phyloP scores from a whole-genome alignment of 2,329 filamentous ascomycete genomes.

The Microsporum audouinii region DNA sequence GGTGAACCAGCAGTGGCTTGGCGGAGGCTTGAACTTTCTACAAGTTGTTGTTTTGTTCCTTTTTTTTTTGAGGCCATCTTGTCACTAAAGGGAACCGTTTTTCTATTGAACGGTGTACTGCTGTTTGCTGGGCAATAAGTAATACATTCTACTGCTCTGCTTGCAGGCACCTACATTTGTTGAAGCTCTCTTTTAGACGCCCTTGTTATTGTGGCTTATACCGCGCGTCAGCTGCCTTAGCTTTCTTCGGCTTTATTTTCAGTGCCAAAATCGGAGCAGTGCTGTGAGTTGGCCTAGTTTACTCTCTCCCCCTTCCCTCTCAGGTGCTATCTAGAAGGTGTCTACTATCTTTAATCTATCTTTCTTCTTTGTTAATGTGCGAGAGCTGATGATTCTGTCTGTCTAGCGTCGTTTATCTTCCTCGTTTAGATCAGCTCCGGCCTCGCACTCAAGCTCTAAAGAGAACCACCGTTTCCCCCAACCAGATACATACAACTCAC shows the following conservation, averaged over 20 bases:
- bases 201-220: neutral
- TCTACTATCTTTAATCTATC: neutral
- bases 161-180: neutral
- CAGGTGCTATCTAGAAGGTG: neutral
- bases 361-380: neutral
- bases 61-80: neutral
- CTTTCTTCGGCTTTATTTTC: neutral
- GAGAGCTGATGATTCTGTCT: neutral
- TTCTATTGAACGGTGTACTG: neutral
- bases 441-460: neutral
- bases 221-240: neutral
- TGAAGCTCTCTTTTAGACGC: neutral
- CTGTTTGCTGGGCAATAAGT: neutral
- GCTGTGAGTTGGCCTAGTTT: neutral
- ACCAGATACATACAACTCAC: neutral
- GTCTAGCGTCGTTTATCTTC: neutral
- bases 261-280: neutral
- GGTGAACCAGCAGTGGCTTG: slow-evolving; percentile 2
- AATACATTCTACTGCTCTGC: neutral
- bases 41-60: neutral
- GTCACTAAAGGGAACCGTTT: neutral
- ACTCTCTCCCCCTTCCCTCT: neutral
- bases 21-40: neutral
- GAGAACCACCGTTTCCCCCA: neutral
- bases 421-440: neutral